These are phyloP conservation scores for Whalleya microplaca DNA, from an alignment of 2,329 filamentous ascomycete genomes.

Conservation along the genomic window DNA sequence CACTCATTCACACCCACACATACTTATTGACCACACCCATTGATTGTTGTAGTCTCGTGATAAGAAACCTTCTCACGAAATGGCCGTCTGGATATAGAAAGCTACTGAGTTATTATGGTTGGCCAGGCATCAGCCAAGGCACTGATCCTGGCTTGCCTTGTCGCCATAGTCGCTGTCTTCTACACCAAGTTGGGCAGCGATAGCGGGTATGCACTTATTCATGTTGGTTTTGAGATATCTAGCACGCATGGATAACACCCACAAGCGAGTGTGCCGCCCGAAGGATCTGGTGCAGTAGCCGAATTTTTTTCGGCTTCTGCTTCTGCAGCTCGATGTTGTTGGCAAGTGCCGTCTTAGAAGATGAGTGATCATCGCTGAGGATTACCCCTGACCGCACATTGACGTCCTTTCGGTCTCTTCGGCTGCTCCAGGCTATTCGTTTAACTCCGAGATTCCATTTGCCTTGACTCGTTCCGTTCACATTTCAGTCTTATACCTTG, in stretches of 20 bases:
- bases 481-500: background rate
- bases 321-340: slow-evolving; percentile 17
- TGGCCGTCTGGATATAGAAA: slow-evolving; percentile 4
- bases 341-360: slow-evolving; percentile 27
- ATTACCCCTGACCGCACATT: slow-evolving; percentile 22
- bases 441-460: background rate
- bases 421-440: background rate
- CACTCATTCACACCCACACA: slow-evolving; percentile 10
- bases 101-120: slow-evolving; percentile 21
- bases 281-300: slow-evolving; percentile 21
- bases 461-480: background rate
- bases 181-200: slow-evolving; percentile 15
- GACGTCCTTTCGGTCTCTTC: background rate
- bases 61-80: background rate
- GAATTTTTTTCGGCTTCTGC: slow-evolving; percentile 21
- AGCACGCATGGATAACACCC: slow-evolving; percentile 6
- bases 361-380: slow-evolving; percentile 7
- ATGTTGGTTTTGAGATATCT: slow-evolving; percentile 4
- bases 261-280: slow-evolving; percentile 10
- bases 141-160: slow-evolving; percentile 20
- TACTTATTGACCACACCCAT: background rate
- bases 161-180: slow-evolving; percentile 24
- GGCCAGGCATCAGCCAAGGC: slow-evolving; percentile 19
- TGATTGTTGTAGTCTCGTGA: slow-evolving; percentile 14
- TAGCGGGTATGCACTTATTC: slow-evolving; percentile 30